Evolutionary conservation across 441 rosid species (phyloP), one percentile per base, ranked within the genome.

Genomic region (Aquilaria agallochum): DNA sequence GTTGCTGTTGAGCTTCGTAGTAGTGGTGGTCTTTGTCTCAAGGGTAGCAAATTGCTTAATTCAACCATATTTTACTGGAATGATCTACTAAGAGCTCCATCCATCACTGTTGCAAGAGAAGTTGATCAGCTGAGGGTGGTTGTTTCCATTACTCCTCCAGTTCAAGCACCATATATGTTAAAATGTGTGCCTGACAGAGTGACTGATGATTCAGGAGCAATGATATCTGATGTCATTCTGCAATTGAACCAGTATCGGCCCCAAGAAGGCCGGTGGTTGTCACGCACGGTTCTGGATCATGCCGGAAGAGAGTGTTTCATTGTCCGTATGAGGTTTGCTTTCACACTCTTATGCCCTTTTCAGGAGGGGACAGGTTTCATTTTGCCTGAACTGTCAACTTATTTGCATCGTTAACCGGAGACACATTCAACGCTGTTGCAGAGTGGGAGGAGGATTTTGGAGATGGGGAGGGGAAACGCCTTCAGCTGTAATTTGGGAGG

Each of bases 201-300:
- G 31, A 87, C 95, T 0, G 96, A 93, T 77, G 95, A 93, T 76
- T 88, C 90, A 0, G 95, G 98, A 47, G 90, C 95, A 56, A 90
- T 93, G 98, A 62, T 93, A 64, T 93, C 98, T 0, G 96, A 90
- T 64, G 89, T 85, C 27, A 67, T 88, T 65, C 78, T 90, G 74
- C 82, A 78, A 60, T 75, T 80, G 71, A 93, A 85, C 64, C 70
- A 73, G 48, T 88, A 82, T 55, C 73, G 69, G 45, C 91, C 97
- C 57, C 97, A 93, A 66, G 92, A 90, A 74, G 98, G 98, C 50
- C 76, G 98, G 59, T 93, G 98, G 98, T 72, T 93, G 65, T 85
- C 98, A 5, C 83, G 95, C 3, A 93, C 98, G 1, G 91, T 90
- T 59, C 96, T 90, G 70, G 97, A 93, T 74, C 96, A 90, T 62